Evolutionary conservation across 2,329 filamentous ascomycete genomes (phyloP).

Genomic region (Mycosphaerelloides madeirae): DNA sequence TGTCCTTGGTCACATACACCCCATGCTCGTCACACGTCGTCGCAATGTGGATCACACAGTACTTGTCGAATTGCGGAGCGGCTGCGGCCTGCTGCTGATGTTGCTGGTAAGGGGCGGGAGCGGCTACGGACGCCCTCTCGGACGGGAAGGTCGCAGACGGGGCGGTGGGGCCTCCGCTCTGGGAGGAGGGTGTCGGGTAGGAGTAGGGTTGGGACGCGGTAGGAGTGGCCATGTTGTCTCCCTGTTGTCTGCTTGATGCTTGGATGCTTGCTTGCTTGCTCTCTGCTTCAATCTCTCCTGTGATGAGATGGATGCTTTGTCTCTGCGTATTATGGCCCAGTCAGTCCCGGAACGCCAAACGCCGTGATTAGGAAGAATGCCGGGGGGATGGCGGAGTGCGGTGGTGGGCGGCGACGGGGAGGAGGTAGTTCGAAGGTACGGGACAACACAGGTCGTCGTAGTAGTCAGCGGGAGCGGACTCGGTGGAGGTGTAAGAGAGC

Average conservation of each 20-base stretch:
- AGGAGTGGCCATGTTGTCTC: constrained; percentile 29
- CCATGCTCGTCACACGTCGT: constrained; percentile 99
- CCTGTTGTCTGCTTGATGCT: too few species aligned
- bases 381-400: constrained; percentile 8
- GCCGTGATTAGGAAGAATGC: constrained; percentile 6
- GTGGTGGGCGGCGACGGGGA: background rate
- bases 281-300: too few species aligned
- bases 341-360: constrained; percentile 18
- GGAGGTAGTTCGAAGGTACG: background rate
- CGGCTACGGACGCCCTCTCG: constrained; percentile 14
- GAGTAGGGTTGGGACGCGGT: constrained; percentile 26
- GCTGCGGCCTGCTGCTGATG: constrained; percentile 32
- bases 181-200: constrained; percentile 24
- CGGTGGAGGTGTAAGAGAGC: background rate
- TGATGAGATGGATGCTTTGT: too few species aligned
- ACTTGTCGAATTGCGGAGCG: constrained; percentile 65
- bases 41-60: constrained; percentile 96
- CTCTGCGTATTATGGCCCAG: too few species aligned
- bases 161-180: constrained; percentile 12
- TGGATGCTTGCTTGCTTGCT: too few species aligned
- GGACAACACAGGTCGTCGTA: background rate
- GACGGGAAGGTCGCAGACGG: constrained; percentile 20
- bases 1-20: constrained; percentile 98
- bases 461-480: background rate
- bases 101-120: constrained; percentile 12